Evolutionary conservation across 345 rosid genomes (phyloP).

Genomic region (Erodium maritimum): DNA sequence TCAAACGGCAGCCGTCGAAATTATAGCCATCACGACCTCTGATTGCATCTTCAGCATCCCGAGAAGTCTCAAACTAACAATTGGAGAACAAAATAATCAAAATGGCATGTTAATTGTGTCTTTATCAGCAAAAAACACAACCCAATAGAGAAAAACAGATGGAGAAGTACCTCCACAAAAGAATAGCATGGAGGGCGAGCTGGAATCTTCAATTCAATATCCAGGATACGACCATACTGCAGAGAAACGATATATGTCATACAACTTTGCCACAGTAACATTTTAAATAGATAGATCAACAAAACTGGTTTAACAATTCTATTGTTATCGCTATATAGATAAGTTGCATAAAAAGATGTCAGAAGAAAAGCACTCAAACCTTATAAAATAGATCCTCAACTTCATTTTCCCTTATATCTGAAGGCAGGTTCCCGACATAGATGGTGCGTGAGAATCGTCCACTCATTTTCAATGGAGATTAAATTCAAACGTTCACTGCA

Average conservation of each 20-base stretch:
- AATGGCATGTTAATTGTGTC: not conserved
- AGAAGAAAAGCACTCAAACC: constrained; percentile 30
- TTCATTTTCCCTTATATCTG: constrained; percentile 76
- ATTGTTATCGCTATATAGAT: not conserved
- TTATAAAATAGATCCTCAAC: constrained; percentile 92
- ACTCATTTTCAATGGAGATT: constrained; percentile 48
- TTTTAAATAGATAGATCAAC: not conserved
- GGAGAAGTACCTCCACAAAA: constrained; percentile 71
- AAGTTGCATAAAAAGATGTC: not conserved
- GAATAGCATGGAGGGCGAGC: constrained; percentile 94
- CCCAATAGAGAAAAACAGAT: not conserved
- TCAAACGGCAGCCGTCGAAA: constrained; percentile 43
- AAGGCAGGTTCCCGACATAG: constrained; percentile 92
- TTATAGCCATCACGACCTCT: constrained; percentile 54
- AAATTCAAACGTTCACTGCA: constrained; percentile 27
- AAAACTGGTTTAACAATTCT: not conserved
- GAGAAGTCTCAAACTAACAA: constrained; percentile 36
- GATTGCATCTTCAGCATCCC: constrained; percentile 53
- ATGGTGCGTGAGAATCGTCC: constrained; percentile 94
- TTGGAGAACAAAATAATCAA: not conserved
- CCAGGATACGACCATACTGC: constrained; percentile 83
- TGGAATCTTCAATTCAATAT: constrained; percentile 88
- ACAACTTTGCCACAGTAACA: not conserved
- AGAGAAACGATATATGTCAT: constrained; percentile 2
- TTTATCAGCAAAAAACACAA: not conserved